These are phyloP conservation scores for Epichloe festucae DNA, from an alignment of 2,329 filamentous ascomycete species.

Conservation along the genomic window DNA sequence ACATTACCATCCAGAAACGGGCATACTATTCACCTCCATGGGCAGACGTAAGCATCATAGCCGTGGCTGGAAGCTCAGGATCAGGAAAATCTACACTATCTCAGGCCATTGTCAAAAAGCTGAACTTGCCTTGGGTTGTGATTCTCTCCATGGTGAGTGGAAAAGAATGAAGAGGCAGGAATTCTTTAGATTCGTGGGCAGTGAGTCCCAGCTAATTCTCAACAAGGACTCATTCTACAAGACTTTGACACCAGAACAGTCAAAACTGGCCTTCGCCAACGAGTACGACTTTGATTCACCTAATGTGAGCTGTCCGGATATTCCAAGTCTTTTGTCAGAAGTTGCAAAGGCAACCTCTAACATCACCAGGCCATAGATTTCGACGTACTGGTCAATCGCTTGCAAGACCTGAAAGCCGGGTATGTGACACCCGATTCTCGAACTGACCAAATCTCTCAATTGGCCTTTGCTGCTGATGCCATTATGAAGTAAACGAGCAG, in stretches of 20 bases:
- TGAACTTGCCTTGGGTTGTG: slow-evolving; percentile 95
- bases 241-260: slow-evolving; percentile 65
- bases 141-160: slow-evolving; percentile 80
- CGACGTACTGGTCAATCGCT: slow-evolving; percentile 65
- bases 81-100: slow-evolving; percentile 91
- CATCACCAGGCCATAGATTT: slow-evolving; percentile 68
- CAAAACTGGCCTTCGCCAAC: slow-evolving; percentile 68
- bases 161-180: neutral
- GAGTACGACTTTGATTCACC: slow-evolving; percentile 96
- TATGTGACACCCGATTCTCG: slow-evolving; percentile 29
- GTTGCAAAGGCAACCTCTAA: neutral
- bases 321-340: neutral
- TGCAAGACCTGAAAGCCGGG: slow-evolving; percentile 84
- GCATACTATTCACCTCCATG: slow-evolving; percentile 87
- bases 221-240: slow-evolving; percentile 96
- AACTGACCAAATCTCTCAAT: neutral
- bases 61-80: slow-evolving; percentile 86
- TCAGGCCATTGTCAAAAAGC: slow-evolving; percentile 73
- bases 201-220: slow-evolving; percentile 11
- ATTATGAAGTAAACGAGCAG: slow-evolving; percentile 57
- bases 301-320: slow-evolving; percentile 31
- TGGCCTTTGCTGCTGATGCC: neutral
- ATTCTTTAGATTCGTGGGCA: neutral
- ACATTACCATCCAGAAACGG: slow-evolving; percentile 39
- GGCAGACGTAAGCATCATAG: slow-evolving; percentile 93